phyloP scores from a whole-genome alignment of 78 protist species.

The Goniomonas avonlea region DNA sequence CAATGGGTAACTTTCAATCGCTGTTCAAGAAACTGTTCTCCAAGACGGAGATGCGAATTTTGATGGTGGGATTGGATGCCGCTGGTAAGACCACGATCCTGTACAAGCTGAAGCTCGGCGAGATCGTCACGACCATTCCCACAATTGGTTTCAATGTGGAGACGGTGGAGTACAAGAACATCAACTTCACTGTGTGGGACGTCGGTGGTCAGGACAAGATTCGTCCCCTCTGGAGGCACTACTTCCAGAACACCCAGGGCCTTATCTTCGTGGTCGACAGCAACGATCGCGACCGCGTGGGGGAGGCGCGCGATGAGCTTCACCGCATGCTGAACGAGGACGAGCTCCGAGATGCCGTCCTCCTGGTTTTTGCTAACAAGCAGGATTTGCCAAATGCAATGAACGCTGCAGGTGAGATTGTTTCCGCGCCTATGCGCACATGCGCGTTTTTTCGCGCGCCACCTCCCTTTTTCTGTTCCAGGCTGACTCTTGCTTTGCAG shows the following conservation, averaged over 20 bases:
- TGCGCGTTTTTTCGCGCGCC: too few relatives aligned
- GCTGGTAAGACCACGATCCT: conserved; percentile 56
- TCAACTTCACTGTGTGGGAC: conserved; percentile 70
- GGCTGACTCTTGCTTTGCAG: too few relatives aligned
- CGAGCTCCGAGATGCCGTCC: conserved; percentile 68
- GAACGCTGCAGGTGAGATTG: not conserved
- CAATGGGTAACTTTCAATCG: too few relatives aligned
- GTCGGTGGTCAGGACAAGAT: conserved; percentile 90
- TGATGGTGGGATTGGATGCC: conserved; percentile 92
- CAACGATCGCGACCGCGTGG: conserved; percentile 70
- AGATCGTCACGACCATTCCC: conserved; percentile 44
- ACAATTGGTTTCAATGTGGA: conserved; percentile 73
- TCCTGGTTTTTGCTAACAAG: conserved; percentile 86
- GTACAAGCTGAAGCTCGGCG: conserved; percentile 40
- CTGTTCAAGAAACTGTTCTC: conserved; percentile 46
- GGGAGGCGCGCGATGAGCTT: conserved; percentile 55
- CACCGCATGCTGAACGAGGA: conserved; percentile 75
- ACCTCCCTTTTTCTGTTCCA: too few relatives aligned
- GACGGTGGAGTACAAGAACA: conserved; percentile 69
- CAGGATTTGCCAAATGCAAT: not conserved
- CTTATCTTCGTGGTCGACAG: conserved; percentile 91
- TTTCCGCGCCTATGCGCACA: too few relatives aligned
- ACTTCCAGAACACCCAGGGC: conserved; percentile 82
- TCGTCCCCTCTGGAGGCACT: conserved; percentile 83
- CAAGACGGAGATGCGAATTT: conserved; percentile 82